phyloP scores from a whole-genome alignment of 2,329 filamentous ascomycete species.

The Alternaria ventricosa region DNA sequence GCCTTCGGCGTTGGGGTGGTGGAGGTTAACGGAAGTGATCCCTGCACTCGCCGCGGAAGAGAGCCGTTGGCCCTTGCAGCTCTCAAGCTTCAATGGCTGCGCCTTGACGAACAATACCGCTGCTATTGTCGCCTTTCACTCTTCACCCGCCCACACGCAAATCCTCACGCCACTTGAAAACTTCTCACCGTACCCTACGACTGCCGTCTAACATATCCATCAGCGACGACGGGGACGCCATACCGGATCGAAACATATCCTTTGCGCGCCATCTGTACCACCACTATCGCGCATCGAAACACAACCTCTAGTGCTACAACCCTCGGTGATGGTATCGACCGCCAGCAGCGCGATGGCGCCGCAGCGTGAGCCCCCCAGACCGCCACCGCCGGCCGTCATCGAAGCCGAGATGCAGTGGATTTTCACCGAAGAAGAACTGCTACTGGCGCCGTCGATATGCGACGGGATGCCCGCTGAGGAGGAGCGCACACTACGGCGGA shows the following conservation, averaged over 20 bases:
- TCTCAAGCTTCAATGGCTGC: constrained; percentile 12
- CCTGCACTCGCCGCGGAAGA: constrained; percentile 25
- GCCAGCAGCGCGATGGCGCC: constrained; percentile 23
- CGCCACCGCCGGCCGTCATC: constrained; percentile 56
- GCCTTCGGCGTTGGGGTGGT: background rate
- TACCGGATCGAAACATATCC: background rate
- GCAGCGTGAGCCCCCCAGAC: constrained; percentile 42
- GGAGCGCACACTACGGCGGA: constrained; percentile 81
- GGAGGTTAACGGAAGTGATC: constrained; percentile 11
- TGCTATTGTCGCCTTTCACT: background rate
- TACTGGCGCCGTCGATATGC: constrained; percentile 80
- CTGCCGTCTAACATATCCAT: background rate
- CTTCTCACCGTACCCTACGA: background rate
- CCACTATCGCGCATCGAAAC: background rate
- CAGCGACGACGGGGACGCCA: background rate
- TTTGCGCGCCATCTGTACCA: background rate
- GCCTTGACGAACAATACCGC: constrained; percentile 8
- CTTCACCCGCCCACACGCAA: background rate
- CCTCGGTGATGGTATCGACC: constrained; percentile 38
- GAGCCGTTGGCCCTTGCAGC: constrained; percentile 16
- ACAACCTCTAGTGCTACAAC: background rate
- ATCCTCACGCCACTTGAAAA: background rate
- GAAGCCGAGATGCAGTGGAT: constrained; percentile 79
- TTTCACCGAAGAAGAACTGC: constrained; percentile 82
- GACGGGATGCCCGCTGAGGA: constrained; percentile 80